phyloP scores from a whole-genome alignment of 2,329 filamentous ascomycete genomes.

The Furcasterigmium furcatum region DNA sequence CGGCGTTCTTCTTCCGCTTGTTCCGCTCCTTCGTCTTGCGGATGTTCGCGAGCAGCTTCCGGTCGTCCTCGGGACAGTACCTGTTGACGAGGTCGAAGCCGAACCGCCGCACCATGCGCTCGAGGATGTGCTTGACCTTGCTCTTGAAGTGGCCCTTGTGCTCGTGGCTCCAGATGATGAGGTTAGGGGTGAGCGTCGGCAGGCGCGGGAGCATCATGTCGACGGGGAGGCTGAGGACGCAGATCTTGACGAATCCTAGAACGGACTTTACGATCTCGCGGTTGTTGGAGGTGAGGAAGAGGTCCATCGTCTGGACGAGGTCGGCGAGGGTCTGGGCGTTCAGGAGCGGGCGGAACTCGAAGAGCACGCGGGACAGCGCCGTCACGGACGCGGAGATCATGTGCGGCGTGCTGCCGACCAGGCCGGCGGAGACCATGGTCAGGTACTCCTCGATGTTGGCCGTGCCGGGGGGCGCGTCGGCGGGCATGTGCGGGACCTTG shows the following conservation, averaged over 20 bases:
- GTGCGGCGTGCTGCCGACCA: constrained; percentile 88
- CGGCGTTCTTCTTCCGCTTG: constrained; percentile 81
- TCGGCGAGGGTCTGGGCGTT: constrained; percentile 71
- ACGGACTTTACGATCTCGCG: constrained; percentile 94
- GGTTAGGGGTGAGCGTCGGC: constrained; percentile 74
- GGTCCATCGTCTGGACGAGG: constrained; percentile 89
- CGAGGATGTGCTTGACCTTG: constrained; percentile 97
- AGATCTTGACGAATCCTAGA: constrained; percentile 95
- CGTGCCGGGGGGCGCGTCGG: constrained; percentile 70
- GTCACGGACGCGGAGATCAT: constrained; percentile 99
- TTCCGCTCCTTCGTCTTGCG: constrained; percentile 89
- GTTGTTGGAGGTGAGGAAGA: constrained; percentile 95
- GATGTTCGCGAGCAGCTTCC: constrained; percentile 90
- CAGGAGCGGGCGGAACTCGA: constrained; percentile 77
- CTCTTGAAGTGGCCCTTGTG: constrained; percentile 96
- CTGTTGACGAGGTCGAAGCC: constrained; percentile 78
- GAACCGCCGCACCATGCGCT: constrained; percentile 89
- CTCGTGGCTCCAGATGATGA: constrained; percentile 95
- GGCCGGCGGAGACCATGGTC: constrained; percentile 95
- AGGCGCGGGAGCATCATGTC: constrained; percentile 78
- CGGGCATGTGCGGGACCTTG: constrained; percentile 83
- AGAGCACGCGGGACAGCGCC: constrained; percentile 87
- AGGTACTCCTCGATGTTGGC: constrained; percentile 93
- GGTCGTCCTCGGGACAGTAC: constrained; percentile 79
- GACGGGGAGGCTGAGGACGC: constrained; percentile 78